phyloP scores from a whole-genome alignment of 2,329 filamentous ascomycete species.

The Colletotrichum sp. region DNA sequence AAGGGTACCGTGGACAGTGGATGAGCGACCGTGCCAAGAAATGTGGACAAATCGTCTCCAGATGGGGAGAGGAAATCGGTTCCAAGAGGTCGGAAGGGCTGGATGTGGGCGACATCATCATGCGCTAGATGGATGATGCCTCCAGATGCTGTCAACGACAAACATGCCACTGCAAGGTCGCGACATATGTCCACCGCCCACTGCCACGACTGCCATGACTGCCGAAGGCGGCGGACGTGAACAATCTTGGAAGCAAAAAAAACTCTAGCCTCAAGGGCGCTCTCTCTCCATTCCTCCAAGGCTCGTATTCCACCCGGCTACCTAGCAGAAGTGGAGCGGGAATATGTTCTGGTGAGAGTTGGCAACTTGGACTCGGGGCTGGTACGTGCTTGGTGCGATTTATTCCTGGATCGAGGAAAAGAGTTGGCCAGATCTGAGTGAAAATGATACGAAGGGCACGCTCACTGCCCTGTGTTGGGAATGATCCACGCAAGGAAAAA shows the following conservation, averaged over 20 bases:
- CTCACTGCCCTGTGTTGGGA: background rate
- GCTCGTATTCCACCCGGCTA: conserved; percentile 15
- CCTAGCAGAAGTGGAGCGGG: background rate
- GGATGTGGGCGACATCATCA: conserved; percentile 2
- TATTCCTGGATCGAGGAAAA: conserved; percentile 13
- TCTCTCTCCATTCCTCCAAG: background rate
- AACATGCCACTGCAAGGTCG: background rate
- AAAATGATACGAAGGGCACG: background rate
- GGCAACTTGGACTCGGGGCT: background rate
- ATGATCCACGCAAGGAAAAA: conserved; percentile 14
- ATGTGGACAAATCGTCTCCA: background rate
- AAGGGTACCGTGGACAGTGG: background rate
- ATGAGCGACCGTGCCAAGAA: background rate
- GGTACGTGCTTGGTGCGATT: background rate
- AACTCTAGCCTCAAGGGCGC: background rate
- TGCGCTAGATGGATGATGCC: conserved; percentile 8
- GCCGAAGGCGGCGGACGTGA: background rate
- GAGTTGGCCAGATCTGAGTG: conserved; percentile 7
- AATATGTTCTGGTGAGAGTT: background rate
- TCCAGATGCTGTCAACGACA: conserved; percentile 11
- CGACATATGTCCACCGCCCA: background rate
- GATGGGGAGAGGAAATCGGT: background rate
- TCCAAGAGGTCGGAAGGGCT: conserved; percentile 2
- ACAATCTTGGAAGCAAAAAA: background rate
- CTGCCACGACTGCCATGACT: background rate